phyloP scores from a whole-genome alignment of 139 green algal genomes.

The Eudorina sp. region DNA sequence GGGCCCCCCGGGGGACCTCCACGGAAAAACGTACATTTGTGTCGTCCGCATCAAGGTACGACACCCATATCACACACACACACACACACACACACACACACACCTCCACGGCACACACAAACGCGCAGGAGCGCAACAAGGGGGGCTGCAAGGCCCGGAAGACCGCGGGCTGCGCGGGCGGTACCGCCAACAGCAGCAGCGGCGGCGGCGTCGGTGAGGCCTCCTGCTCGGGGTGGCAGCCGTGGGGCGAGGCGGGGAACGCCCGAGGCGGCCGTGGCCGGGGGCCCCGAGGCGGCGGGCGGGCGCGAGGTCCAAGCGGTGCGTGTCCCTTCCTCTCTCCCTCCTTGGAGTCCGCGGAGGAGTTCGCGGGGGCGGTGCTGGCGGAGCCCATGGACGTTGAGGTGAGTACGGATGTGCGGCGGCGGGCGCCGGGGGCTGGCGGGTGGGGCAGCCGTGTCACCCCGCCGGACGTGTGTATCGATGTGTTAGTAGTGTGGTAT shows the following conservation, averaged over 20 bases:
- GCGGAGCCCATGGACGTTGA: conserved; percentile 92
- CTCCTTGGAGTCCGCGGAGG: conserved; percentile 47
- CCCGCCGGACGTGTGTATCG: too few relatives aligned
- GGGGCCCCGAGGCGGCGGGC: not conserved
- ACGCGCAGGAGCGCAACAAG: conserved; percentile 7
- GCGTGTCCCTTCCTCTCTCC: conserved; percentile 58
- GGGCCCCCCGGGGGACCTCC: too few relatives aligned
- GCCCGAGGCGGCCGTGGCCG: not conserved
- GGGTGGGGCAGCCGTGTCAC: too few relatives aligned
- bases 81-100: too few relatives aligned
- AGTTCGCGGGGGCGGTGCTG: conserved; percentile 62
- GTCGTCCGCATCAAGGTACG: too few relatives aligned
- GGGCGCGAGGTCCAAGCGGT: not conserved
- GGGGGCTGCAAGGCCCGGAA: conserved; percentile 4
- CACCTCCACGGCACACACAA: too few relatives aligned
- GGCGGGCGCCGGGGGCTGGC: too few relatives aligned
- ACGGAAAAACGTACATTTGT: too few relatives aligned
- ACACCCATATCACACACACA: too few relatives aligned
- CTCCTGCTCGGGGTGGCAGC: not conserved
- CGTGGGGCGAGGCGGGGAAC: not conserved
- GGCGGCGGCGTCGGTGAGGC: not conserved
- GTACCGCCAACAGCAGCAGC: not conserved
- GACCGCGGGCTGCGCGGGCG: not conserved
- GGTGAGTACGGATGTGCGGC: too few relatives aligned
- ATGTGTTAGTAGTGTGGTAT: too few relatives aligned